Conservation (phyloP, 352 stramenopile species). For the Phytopythium boreale region DNA sequence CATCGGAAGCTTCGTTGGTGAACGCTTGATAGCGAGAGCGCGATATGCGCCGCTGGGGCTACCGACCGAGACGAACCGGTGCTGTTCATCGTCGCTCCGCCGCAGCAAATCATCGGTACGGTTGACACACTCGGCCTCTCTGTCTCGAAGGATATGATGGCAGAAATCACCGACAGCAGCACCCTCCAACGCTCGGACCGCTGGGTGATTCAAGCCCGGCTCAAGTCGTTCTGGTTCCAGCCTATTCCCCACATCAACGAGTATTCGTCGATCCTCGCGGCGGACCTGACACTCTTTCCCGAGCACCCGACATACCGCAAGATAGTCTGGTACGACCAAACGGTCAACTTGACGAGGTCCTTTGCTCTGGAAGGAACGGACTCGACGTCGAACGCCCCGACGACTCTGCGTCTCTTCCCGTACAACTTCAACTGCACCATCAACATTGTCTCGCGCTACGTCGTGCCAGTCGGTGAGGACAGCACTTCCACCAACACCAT, state of each 20-base stretch:
- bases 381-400: conserved; percentile 7
- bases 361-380: conserved; percentile 5
- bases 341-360: neutral
- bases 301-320: conserved; percentile 12
- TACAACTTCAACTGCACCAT: conserved; percentile 25
- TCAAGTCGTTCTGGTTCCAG: conserved; percentile 26
- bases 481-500: conserved; percentile 10
- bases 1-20: conserved; percentile 13
- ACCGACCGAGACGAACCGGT: conserved; percentile 24
- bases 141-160: conserved; percentile 5
- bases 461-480: conserved; percentile 1
- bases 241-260: conserved; percentile 24
- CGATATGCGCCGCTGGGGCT: conserved; percentile 21
- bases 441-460: conserved; percentile 3
- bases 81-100: conserved; percentile 21
- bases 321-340: neutral
- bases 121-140: conserved; percentile 2
- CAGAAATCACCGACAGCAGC: neutral
- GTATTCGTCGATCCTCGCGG: conserved; percentile 27
- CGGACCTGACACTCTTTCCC: conserved; percentile 21
- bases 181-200: neutral
- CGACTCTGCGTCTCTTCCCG: conserved; percentile 24
- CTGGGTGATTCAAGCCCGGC: conserved; percentile 16
- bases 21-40: conserved; percentile 12
- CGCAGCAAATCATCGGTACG: conserved; percentile 14